Base-by-base conservation (phyloP, 345 rosid genomes). In the Brassica cretica region DNA sequence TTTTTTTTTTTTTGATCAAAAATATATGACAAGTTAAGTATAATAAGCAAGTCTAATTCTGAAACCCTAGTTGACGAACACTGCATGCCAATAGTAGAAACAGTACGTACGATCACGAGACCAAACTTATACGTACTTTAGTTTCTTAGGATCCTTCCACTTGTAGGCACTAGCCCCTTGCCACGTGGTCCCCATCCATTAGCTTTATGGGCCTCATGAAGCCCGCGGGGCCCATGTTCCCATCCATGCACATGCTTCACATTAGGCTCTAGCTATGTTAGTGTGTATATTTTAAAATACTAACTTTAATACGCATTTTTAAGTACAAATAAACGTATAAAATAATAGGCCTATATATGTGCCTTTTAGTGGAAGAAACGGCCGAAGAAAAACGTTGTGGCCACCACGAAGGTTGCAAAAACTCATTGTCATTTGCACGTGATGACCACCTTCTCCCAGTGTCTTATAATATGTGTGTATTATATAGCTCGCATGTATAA, bases 51-150 rank as follows among this genome's bases (percentile, higher is more conserved):
- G 82, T 73, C 78, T 79, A 68, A 63, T 46, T 32, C 74, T 68
- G 82, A 79, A 74, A 74, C 78, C 82, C 78, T 69, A 79, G 75
- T 66, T 18, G 78, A 69, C 25, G 82, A 74, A 79, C 82, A 79
- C 67, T 74, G 82, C 82, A 74, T 74, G 82, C 66, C 78, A 79
- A 74, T 79, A 64, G 82, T 74, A 79, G 78, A 74, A 79, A 79
- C 51, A 79, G 78, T 73, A 68, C 82, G 77, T 77, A 73, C 78
- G 65, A 73, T 78, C 78, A 78, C 82, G 82, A 78, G 81, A 65
- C 39, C 61, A 66, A 71, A 72, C 39, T 72, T 68, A 78, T 78
- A 78, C 77, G 74, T 73, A 60, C 73, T 78, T 72, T 60, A 46
- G 68, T 71, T 66, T 16, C 81, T 77, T 78, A 78, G 82, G 77